A percentile compares a stretch with the other conserved stretches of the same genome.
Evolutionary conservation across 441 rosid species (phyloP).

Genomic region (Gossypium davidsonii): DNA sequence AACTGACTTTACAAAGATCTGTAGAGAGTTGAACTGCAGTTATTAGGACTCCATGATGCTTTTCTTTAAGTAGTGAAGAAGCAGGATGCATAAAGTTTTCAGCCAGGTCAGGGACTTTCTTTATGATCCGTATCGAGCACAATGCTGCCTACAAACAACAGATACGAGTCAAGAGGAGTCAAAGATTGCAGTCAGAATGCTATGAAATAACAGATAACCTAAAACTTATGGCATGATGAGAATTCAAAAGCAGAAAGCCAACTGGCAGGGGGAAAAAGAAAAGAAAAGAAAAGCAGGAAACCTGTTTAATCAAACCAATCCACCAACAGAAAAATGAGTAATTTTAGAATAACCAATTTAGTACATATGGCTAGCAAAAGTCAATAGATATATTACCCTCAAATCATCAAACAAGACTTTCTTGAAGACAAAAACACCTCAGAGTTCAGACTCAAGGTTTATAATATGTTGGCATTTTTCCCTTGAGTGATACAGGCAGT

Average conservation of each 20-base stretch:
- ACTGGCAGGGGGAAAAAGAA: neutral
- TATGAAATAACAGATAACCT: neutral
- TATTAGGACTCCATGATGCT: conserved; percentile 94
- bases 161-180: conserved; percentile 10
- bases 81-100: conserved; percentile 91
- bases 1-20: conserved; percentile 79
- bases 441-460: neutral
- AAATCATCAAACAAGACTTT: neutral
- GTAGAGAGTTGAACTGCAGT: conserved; percentile 93
- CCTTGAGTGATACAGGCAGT: neutral
- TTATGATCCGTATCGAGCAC: conserved; percentile 86
- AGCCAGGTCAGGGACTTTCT: conserved; percentile 95
- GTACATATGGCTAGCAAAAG: neutral
- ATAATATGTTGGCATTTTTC: neutral
- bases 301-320: neutral
- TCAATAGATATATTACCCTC: conserved; percentile 3
- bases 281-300: neutral
- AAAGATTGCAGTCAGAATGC: neutral
- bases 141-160: conserved; percentile 73
- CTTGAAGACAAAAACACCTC: neutral
- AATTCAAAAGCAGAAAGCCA: neutral
- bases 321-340: neutral
- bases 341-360: neutral
- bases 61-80: conserved; percentile 87
- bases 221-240: neutral